A percentile compares a stretch with the other conserved stretches of the same genome.
Conservation (phyloP, 2,329 filamentous ascomycete species). For the Calonectria multiphialidica region DNA sequence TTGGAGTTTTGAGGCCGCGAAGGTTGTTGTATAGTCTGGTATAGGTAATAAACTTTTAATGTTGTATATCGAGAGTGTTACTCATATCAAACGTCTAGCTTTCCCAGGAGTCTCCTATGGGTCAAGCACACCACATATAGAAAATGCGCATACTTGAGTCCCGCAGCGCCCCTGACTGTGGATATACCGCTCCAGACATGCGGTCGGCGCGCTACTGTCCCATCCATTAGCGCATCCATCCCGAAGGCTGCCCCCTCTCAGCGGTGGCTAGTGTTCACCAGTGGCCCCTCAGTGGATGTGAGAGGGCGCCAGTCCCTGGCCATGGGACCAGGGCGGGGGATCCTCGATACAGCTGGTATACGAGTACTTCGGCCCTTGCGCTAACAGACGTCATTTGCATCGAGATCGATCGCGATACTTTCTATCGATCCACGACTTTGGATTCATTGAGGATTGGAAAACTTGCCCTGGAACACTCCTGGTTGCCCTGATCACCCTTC, state of each 20-base stretch:
- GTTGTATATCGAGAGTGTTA: too few relatives aligned
- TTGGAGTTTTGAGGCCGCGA: background rate
- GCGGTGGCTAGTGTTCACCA: background rate
- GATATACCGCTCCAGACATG: too few relatives aligned
- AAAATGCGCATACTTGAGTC: too few relatives aligned
- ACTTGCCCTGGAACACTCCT: slow-evolving; percentile 18
- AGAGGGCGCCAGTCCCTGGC: background rate
- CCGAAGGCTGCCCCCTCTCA: background rate
- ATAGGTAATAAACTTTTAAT: too few relatives aligned
- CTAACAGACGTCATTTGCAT: slow-evolving; percentile 42
- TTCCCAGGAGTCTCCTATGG: too few relatives aligned
- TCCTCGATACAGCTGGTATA: slow-evolving; percentile 38
- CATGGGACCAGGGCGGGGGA: slow-evolving; percentile 23
- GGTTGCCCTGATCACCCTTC: background rate
- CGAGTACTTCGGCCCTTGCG: slow-evolving; percentile 32
- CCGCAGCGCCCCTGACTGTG: too few relatives aligned
- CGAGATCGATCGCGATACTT: slow-evolving; percentile 47
- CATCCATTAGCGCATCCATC: background rate
- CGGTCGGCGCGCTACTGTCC: too few relatives aligned
- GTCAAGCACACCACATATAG: too few relatives aligned
- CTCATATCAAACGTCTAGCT: too few relatives aligned
- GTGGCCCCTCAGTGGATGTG: slow-evolving; percentile 7
- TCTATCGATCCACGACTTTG: slow-evolving; percentile 38
- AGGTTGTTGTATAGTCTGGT: too few relatives aligned
- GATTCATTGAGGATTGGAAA: slow-evolving; percentile 41